Evolutionary conservation across 495 filamentous ascomycete genomes (phyloP), one percentile per base, ranked within the genome.

Genomic region (Aspergillus steynii): DNA sequence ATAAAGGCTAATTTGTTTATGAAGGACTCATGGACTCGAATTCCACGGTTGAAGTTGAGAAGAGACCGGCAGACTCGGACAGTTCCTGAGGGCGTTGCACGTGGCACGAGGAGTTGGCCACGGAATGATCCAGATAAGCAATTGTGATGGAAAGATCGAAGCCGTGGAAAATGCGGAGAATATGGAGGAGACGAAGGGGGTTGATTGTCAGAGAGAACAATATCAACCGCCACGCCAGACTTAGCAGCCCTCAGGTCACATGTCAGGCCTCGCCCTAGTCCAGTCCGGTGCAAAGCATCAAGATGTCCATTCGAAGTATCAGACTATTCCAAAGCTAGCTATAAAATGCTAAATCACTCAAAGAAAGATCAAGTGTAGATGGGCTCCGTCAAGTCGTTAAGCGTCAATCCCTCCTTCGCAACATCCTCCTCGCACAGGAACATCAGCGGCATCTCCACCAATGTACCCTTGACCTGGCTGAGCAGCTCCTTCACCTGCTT

Each of bases 401-500:
- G 73, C 49, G 82, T 82, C 68, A 96, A 56, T 4, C 94, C 94
- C 62, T 92, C 85, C 80, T 93, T 87, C 4, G 93, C 94, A 70
- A 98, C 84, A 76, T 97, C 92, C 72, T 91, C 85, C 29, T 92
- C 90, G 66, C 87, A 87, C 71, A 98, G 74, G 74, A 98, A 98
- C 63, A 90, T 80, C 66, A 98, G 77, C 54, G 93, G 92, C 94
- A 97, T 97, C 80, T 96, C 90, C 27, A 97, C 92, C 49, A 97
- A 68, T 14, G 85, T 91, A 0, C 94, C 94, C 64, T 87, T 87
- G 14, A 97, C 82, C 54, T 82, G 81, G 57, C 83, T 85, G 58
- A 98, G 74, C 74, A 86, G 79, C 37, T 91, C 91, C 81, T 98
- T 98, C 46, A 98, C 82, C 79, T 95, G 89, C 37, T 69, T 70